Base-by-base conservation (phyloP, 768 basidiomycete species). In the Suillus tomentosus region DNA sequence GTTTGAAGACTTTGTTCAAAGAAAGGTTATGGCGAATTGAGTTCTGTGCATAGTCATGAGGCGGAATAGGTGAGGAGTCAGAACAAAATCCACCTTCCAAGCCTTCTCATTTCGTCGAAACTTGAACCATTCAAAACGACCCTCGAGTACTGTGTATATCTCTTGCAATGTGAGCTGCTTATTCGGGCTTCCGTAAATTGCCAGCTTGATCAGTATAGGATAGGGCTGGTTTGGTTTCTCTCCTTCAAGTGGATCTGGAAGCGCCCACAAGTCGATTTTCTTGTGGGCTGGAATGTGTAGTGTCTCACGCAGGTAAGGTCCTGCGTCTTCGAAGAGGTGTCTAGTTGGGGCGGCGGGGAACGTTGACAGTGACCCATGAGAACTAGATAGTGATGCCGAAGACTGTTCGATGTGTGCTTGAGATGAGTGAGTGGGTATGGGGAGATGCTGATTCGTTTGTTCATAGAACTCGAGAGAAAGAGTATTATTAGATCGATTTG, bases 81-180 rank as follows among this genome's bases (percentile, higher is more conserved):
- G 8, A 36, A 27, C 7, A n/a, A 42, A 24, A 69, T 73, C n/a
- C 45, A 89, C 89, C 84, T 87, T 87, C 89, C 89, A 90, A 0
- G 84, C 81, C 10, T 78, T 79, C 0, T 81, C 75, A 9, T 76
- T 67, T 24, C 70, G 74, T 31, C 76, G 78, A 31, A 80, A 76
- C 24, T 77, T 78, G 73, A 82, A 90, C 77, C 81, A 88, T 11
- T 79, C 69, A 54, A 88, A 91, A 24, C 88, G 75, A 0, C 77
- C 72, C 67, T 85, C 83, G 5, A 91, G 76, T 1, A 81, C 83
- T 0, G 66, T 58, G 60, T 88, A 90, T 6, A 91, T 88, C 64
- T 86, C 88, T 54, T 85, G 82, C 2, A 91, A 77, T 0, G 90
- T 88, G 3, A 91, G 76, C 60, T 77, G 80, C 62, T 82, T 80